phyloP scores from a whole-genome alignment of 371 early-diverging fungal species.

The Cokeromyces recurvatus region DNA sequence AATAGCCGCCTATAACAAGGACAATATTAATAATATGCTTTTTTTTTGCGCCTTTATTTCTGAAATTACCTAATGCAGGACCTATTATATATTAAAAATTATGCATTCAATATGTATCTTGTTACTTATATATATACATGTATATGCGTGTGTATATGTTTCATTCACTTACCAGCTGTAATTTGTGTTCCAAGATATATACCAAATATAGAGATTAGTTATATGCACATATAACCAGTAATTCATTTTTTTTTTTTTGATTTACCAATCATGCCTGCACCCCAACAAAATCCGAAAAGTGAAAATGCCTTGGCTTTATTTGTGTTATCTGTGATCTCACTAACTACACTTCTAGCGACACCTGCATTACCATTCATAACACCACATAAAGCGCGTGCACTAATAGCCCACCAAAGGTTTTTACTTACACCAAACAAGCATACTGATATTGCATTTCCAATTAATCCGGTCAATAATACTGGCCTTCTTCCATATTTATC shows the following conservation, averaged over 20 bases:
- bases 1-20: slow-evolving; percentile 70
- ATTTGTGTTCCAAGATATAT: no score
- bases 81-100: slow-evolving; percentile 5
- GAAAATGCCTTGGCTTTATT: slow-evolving; percentile 71
- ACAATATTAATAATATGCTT: slow-evolving; percentile 13
- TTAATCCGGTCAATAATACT: slow-evolving; percentile 69
- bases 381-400: slow-evolving; percentile 70
- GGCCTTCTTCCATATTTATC: slow-evolving; percentile 76
- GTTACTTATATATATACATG: no score
- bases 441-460: slow-evolving; percentile 67
- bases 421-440: slow-evolving; percentile 75
- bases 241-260: no score
- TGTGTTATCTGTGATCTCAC: slow-evolving; percentile 81
- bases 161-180: no score
- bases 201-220: no score
- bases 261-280: slow-evolving; percentile 58
- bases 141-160: no score
- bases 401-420: slow-evolving; percentile 61
- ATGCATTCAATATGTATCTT: no score
- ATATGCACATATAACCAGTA: no score
- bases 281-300: slow-evolving; percentile 67
- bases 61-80: slow-evolving; percentile 16
- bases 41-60: not conserved
- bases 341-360: slow-evolving; percentile 79
- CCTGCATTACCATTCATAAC: slow-evolving; percentile 81